Evolutionary conservation across 129 eudicot genomes (phyloP).

Genomic region (Flaveria sonorensis): DNA sequence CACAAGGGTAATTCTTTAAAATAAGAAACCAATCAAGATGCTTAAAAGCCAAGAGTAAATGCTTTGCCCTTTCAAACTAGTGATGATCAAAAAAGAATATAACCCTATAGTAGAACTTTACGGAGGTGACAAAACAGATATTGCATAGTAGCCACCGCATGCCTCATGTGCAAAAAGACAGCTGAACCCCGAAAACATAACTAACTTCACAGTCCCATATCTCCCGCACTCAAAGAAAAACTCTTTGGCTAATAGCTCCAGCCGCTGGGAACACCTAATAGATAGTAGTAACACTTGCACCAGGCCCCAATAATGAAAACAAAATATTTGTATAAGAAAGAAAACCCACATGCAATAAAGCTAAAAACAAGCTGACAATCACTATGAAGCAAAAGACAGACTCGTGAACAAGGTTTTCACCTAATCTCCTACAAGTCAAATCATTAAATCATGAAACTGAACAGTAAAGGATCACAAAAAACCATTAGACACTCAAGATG

Average conservation of each 20-base stretch:
- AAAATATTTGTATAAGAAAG: neutral
- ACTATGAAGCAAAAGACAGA: conserved; percentile 1
- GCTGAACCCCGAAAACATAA: neutral
- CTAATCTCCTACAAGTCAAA: conserved; percentile 5
- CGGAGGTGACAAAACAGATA: neutral
- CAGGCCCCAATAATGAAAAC: conserved; percentile 2
- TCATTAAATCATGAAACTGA: neutral
- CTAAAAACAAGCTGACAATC: neutral
- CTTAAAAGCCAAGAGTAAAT: conserved; percentile 14
- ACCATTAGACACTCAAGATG: neutral
- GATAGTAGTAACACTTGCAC: neutral
- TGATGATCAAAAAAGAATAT: neutral
- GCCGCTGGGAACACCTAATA: too few species aligned
- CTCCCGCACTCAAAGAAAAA: neutral
- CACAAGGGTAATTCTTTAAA: conserved; percentile 9
- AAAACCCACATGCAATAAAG: neutral
- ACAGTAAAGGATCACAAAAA: neutral
- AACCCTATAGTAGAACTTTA: neutral
- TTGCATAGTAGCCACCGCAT: conserved; percentile 9
- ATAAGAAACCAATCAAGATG: conserved; percentile 8
- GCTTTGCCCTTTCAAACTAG: neutral
- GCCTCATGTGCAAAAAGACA: neutral
- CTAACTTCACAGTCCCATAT: neutral
- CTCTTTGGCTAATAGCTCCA: neutral
- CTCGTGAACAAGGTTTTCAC: conserved; percentile 6